phyloP scores from a whole-genome alignment of 2,329 filamentous ascomycete genomes.

The Ophiocordyceps camponoti-floridani region DNA sequence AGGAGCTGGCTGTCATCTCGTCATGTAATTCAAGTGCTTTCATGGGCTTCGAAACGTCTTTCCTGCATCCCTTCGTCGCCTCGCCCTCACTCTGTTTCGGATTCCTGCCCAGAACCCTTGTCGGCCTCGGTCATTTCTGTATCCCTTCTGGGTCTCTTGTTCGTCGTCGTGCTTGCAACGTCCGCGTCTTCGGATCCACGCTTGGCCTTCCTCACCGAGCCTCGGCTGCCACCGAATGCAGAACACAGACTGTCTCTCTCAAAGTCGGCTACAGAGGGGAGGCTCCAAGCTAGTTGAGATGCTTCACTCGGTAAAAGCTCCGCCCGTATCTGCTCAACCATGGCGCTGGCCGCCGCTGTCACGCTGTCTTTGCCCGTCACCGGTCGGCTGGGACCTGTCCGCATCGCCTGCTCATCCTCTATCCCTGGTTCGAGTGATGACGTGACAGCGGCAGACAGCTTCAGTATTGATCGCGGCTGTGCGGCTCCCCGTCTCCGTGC shows the following conservation, averaged over 20 bases:
- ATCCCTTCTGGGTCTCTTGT: conserved; percentile 2
- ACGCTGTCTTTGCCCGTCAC: conserved; percentile 4
- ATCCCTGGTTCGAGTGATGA: conserved; percentile 3
- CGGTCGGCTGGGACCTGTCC: conserved; percentile 4
- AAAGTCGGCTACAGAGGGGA: conserved; percentile 11
- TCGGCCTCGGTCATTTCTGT: background rate
- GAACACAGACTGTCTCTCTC: conserved; percentile 4
- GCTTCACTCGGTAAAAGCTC: conserved; percentile 5
- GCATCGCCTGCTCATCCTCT: conserved; percentile 1
- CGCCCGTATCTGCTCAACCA: conserved; percentile 12
- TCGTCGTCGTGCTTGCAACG: background rate
- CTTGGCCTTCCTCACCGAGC: background rate
- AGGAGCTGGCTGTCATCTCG: background rate
- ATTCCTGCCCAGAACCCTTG: background rate
- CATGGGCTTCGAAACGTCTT: background rate
- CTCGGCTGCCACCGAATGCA: background rate
- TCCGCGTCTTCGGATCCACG: background rate
- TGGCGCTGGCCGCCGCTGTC: conserved; percentile 1
- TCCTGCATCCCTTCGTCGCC: background rate
- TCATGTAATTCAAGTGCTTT: background rate
- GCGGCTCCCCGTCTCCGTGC: conserved; percentile 12
- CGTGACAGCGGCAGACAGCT: conserved; percentile 3
- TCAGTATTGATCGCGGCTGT: conserved; percentile 17
- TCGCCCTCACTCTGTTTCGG: background rate
- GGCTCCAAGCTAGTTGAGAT: conserved; percentile 2